phyloP scores from a whole-genome alignment of 805 yeast genomes.

The Scheffersomyces lignosus region DNA sequence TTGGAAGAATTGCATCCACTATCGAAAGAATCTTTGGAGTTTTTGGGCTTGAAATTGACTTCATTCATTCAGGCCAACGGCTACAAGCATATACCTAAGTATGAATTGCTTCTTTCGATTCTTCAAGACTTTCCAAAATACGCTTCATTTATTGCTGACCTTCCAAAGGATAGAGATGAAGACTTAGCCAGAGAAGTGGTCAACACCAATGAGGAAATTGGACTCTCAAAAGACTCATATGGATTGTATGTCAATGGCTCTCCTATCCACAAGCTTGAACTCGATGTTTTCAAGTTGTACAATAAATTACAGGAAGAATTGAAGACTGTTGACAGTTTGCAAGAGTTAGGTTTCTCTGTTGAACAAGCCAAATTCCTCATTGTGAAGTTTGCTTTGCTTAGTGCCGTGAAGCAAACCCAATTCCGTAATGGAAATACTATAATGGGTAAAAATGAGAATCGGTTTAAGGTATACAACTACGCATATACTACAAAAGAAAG shows the following conservation, averaged over 20 bases:
- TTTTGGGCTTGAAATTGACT: slow-evolving; percentile 42
- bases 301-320: slow-evolving; percentile 35
- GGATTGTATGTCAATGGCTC: slow-evolving; percentile 75
- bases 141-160: slow-evolving; percentile 34
- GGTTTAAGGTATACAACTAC: slow-evolving; percentile 33
- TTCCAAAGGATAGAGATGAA: slow-evolving; percentile 8
- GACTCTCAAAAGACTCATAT: slow-evolving; percentile 36
- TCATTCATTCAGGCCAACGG: slow-evolving; percentile 33
- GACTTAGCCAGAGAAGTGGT: slow-evolving; percentile 22
- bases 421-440: slow-evolving; percentile 33
- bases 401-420: slow-evolving; percentile 39
- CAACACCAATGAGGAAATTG: slow-evolving; percentile 32
- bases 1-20: slow-evolving; percentile 27
- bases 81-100: slow-evolving; percentile 17
- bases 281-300: slow-evolving; percentile 44
- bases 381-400: slow-evolving; percentile 38
- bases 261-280: slow-evolving; percentile 46
- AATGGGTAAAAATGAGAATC: slow-evolving; percentile 32
- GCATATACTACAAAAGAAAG: slow-evolving; percentile 14
- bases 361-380: slow-evolving; percentile 34
- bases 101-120: slow-evolving; percentile 38
- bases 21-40: slow-evolving; percentile 27
- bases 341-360: slow-evolving; percentile 27
- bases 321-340: slow-evolving; percentile 21
- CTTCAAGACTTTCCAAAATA: slow-evolving; percentile 57